Evolutionary conservation across 352 stramenopile species (phyloP), one percentile per base, ranked within the genome.

Genomic region (Peronospora belbahrii): DNA sequence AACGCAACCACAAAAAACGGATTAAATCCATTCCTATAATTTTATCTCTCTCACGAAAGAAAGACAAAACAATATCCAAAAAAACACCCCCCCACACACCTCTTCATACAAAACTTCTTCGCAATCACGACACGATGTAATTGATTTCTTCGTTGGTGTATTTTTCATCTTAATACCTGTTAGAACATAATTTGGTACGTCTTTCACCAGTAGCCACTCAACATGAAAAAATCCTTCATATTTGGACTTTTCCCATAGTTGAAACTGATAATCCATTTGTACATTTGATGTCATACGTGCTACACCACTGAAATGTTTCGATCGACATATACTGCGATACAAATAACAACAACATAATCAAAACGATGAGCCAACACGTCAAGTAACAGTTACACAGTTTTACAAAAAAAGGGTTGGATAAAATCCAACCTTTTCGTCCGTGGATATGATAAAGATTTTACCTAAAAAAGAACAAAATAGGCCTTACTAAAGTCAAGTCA

Each of bases 141-240:
- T 87, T 11, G 74, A 88, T 55, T 91, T 91, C 24, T 85, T 84
- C 6, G 66, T 76, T 2, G 76, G 74, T 11, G 72, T 85, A 52
- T 87, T 87, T 55, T 62, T 85, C 74, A 88, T 83, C 42, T 85
- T 85, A 45, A 91, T 67, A 15, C 59, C 53, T 1, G 72, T 87
- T 34, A 91, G 70, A n/a, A 79, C 68, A 42, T 75, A 72, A 38
- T 91, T 91, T 3, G 79, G 79, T 41, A 91, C 79, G 44, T 91
- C 79, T 57, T 91, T 91, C 39, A 91, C 72, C 28, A 86, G 48
- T 27, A 91, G 58, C 79, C 79, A 91, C 55, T 91, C 79, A 43
- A 91, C 39, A 39, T 81, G 69, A 54, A 91, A 91, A 38, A 78
- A 73, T 2, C 76, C 75, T 32, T 87, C 76, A 58, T 88, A 91